Evolutionary conservation across 2,329 filamentous ascomycete species (phyloP).

Genomic region (Corinectria fuckeliana): DNA sequence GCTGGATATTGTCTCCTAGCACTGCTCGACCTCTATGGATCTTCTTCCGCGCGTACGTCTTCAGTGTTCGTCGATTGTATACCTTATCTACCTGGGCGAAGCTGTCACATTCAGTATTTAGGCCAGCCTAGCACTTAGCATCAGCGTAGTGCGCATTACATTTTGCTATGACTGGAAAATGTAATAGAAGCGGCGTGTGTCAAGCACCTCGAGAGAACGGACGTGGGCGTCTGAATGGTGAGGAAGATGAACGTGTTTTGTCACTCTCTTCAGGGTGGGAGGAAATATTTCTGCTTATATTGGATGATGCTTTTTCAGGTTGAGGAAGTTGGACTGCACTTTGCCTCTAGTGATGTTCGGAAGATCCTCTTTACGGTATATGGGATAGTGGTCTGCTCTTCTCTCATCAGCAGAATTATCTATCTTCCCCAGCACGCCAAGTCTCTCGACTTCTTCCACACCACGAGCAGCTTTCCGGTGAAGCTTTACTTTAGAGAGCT

Average conservation of each 20-base stretch:
- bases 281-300: background rate
- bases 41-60: background rate
- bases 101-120: too few species aligned
- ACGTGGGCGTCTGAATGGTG: background rate
- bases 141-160: too few species aligned
- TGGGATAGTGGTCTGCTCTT: background rate
- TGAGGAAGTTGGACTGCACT: background rate
- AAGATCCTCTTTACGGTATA: background rate
- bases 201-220: background rate
- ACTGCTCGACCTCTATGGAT: background rate
- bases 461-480: background rate
- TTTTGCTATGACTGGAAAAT: too few species aligned
- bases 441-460: constrained; percentile 3
- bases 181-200: too few species aligned
- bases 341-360: constrained; percentile 1
- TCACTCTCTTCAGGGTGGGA: background rate
- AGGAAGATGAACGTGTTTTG: background rate
- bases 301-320: background rate
- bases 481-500: background rate
- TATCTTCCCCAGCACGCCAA: background rate
- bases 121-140: too few species aligned
- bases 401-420: background rate
- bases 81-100: background rate
- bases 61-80: background rate
- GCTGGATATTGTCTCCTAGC: background rate